A percentile compares a stretch with the other conserved stretches of the same genome.
phyloP scores from a whole-genome alignment of 2,329 filamentous ascomycete species.

The Fusarium tricinctum region DNA sequence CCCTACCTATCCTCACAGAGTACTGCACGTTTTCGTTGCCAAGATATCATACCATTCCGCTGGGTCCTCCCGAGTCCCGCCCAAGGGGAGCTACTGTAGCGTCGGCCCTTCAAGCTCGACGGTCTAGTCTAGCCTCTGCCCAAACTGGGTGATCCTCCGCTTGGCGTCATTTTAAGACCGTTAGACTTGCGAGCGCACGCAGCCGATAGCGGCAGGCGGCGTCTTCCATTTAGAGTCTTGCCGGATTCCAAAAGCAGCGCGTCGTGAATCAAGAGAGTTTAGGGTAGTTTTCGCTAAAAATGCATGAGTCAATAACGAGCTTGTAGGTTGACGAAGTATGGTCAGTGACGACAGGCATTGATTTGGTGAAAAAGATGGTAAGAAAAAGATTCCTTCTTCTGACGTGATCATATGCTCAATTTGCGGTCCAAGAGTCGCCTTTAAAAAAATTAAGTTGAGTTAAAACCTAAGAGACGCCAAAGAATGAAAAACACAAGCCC shows the following conservation, averaged over 20 bases:
- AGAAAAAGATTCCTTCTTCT: too few species aligned
- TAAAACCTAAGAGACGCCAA: too few species aligned
- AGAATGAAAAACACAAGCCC: too few species aligned
- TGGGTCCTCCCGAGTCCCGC: background rate
- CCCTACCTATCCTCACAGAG: too few species aligned
- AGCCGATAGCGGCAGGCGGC: background rate
- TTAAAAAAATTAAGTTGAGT: too few species aligned
- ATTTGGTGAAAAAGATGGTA: too few species aligned
- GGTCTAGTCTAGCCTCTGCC: background rate
- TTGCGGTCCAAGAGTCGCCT: too few species aligned
- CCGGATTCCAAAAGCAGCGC: background rate
- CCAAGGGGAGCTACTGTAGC: background rate
- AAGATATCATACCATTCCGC: background rate
- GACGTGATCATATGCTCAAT: too few species aligned
- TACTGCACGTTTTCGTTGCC: background rate
- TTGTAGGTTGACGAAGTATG: too few species aligned
- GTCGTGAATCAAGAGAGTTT: background rate
- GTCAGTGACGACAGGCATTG: too few species aligned
- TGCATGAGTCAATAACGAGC: too few species aligned
- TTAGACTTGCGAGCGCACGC: background rate
- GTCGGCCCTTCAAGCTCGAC: background rate
- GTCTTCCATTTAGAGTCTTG: background rate
- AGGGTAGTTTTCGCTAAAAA: too few species aligned
- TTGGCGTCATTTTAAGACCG: background rate
- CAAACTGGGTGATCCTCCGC: slow-evolving; percentile 7